Conservation (phyloP, 805 yeast species). For the Candida sphagnicola region DNA sequence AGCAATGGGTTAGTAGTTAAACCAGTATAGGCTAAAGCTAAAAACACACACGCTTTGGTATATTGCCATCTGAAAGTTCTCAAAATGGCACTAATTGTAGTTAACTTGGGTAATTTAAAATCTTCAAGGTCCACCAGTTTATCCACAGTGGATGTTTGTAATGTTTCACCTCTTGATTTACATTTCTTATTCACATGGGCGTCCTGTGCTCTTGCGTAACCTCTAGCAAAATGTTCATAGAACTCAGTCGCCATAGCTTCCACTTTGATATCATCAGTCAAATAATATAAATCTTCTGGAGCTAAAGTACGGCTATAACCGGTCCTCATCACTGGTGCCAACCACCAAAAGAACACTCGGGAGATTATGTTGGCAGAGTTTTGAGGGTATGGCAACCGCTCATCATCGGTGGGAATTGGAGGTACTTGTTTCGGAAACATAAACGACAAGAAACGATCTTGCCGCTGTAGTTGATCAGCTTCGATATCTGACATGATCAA, state of each 20-base stretch:
- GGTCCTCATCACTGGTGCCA: constrained; percentile 54
- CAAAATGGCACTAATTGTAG: constrained; percentile 20
- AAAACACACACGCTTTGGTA: constrained; percentile 25
- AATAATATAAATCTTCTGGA: constrained; percentile 53
- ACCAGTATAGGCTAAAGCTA: constrained; percentile 22
- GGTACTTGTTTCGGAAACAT: constrained; percentile 42
- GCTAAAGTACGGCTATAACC: constrained; percentile 73
- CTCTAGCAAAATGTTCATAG: constrained; percentile 14
- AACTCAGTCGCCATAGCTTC: constrained; percentile 27
- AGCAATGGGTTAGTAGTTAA: constrained; percentile 32
- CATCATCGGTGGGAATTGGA: constrained; percentile 48
- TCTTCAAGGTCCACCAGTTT: constrained; percentile 26
- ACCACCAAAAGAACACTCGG: constrained; percentile 61
- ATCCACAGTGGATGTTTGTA: constrained; percentile 17
- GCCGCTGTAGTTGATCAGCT: constrained; percentile 16
- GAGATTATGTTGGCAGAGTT: constrained; percentile 34
- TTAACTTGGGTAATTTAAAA: constrained; percentile 22
- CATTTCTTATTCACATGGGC: constrained; percentile 21
- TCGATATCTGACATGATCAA: constrained; percentile 4
- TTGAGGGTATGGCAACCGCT: constrained; percentile 45
- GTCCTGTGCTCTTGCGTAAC: constrained; percentile 18
- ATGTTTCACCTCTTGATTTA: constrained; percentile 23
- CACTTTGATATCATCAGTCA: constrained; percentile 33
- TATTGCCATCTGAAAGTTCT: constrained; percentile 29
- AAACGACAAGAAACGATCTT: constrained; percentile 31